phyloP scores from a whole-genome alignment of 2,329 filamentous ascomycete species.

The Botryosphaeria dothidea region DNA sequence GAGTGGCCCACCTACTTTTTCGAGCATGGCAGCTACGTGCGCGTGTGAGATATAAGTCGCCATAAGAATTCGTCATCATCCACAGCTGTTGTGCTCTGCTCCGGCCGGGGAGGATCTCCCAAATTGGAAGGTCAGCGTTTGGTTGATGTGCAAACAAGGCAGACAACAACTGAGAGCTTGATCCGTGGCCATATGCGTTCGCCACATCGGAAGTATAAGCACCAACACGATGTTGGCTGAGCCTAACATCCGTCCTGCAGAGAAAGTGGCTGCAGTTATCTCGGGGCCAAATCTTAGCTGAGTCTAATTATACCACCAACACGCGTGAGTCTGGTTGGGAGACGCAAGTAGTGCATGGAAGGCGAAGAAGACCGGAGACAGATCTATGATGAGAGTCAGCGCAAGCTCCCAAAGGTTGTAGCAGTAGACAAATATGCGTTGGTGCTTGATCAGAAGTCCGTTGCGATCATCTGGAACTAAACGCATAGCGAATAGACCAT shows the following conservation, averaged over 20 bases:
- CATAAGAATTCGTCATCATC: too few species aligned
- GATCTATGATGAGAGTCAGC: not conserved
- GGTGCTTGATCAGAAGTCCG: conserved; percentile 68
- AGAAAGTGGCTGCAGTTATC: not conserved
- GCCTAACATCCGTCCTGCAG: not conserved
- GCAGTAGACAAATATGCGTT: conserved; percentile 14
- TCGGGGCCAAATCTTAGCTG: not conserved
- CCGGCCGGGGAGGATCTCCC: too few species aligned
- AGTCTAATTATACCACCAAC: not conserved
- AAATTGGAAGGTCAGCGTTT: not conserved
- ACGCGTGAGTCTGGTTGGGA: not conserved
- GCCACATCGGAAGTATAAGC: not conserved
- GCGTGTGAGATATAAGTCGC: too few species aligned
- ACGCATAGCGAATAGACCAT: conserved; percentile 36
- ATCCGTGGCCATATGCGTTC: not conserved
- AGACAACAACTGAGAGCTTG: too few species aligned
- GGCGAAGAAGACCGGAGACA: not conserved
- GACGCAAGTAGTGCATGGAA: not conserved
- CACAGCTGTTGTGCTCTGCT: too few species aligned
- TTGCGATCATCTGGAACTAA: conserved; percentile 68
- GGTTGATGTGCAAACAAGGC: not conserved
- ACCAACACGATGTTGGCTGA: not conserved
- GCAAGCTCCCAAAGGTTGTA: not conserved
- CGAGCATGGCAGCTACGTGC: too few species aligned
- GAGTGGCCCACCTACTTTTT: too few species aligned